Evolutionary conservation across 2,329 filamentous ascomycete genomes (phyloP).

Genomic region (Fusarium duplospermum): DNA sequence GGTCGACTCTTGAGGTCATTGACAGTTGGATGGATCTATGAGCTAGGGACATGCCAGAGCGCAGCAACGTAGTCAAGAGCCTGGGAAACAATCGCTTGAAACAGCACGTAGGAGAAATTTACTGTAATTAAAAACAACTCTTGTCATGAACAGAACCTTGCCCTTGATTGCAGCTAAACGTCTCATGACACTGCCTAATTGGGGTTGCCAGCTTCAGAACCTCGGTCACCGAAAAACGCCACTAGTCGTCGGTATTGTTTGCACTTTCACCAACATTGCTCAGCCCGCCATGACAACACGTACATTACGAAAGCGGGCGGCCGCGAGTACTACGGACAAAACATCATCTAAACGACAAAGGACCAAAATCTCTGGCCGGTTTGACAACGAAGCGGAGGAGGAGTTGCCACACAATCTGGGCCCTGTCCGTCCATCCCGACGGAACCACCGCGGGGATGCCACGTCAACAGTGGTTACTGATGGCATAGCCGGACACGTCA

Average conservation of each 20-base stretch:
- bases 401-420: conserved; percentile 37
- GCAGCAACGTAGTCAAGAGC: background rate
- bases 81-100: background rate
- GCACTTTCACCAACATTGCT: background rate
- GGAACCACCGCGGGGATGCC: conserved; percentile 1
- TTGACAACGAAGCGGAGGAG: conserved; percentile 5
- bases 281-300: conserved; percentile 20
- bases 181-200: background rate
- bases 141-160: background rate
- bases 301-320: conserved; percentile 29
- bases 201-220: background rate
- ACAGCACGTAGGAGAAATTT: background rate
- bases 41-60: background rate
- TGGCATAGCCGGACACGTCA: background rate
- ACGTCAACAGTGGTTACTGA: background rate
- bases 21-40: conserved; percentile 13
- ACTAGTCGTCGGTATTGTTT: background rate
- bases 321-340: background rate
- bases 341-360: conserved; percentile 16
- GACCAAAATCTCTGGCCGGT: background rate
- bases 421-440: conserved; percentile 12
- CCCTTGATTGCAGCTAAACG: background rate
- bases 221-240: background rate
- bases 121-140: background rate
- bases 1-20: conserved; percentile 38